Percentiles rank a stretch among this genome's conserved stretches.
Evolutionary conservation across 1,284 basidiomycete genomes (phyloP).

Genomic region (Dichomitus squalens): DNA sequence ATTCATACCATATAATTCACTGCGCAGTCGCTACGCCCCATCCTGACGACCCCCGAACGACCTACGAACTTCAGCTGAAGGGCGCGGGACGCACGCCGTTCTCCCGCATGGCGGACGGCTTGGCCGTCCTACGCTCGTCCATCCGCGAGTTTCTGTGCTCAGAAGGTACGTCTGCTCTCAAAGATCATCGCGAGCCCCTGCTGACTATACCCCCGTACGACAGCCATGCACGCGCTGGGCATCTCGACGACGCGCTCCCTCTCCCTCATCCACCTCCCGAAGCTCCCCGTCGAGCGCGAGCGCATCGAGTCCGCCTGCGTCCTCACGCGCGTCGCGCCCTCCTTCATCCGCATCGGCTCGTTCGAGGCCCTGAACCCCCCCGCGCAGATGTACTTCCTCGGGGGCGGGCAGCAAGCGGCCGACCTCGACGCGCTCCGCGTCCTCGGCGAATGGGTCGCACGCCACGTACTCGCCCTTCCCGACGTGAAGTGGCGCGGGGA

Average conservation of each 20-base stretch:
- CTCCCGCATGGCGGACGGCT: conserved; percentile 87
- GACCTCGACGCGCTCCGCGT: conserved; percentile 74
- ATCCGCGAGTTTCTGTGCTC: conserved; percentile 90
- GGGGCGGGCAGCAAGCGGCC: conserved; percentile 73
- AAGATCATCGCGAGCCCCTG: neutral
- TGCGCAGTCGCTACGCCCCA: conserved; percentile 74
- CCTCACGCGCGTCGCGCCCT: conserved; percentile 83
- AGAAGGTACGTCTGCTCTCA: conserved; percentile 65
- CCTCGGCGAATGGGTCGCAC: conserved; percentile 75
- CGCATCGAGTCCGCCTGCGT: conserved; percentile 80
- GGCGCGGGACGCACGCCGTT: conserved; percentile 95
- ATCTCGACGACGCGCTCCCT: conserved; percentile 93
- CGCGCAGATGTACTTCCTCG: conserved; percentile 66
- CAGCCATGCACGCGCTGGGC: conserved; percentile 85
- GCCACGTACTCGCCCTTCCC: conserved; percentile 56
- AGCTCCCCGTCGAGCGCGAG: conserved; percentile 80
- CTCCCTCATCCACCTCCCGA: conserved; percentile 77
- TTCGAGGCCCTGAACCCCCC: conserved; percentile 88
- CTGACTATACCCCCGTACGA: neutral
- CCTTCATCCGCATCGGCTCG: conserved; percentile 91
- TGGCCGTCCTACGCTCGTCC: conserved; percentile 90
- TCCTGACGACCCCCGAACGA: conserved; percentile 54
- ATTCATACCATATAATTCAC: neutral
- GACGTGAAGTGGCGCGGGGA: conserved; percentile 34
- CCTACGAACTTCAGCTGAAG: conserved; percentile 91